These are phyloP conservation scores for Solanum neorickii DNA, from an alignment of 257 asterid species.

Conservation along the genomic window DNA sequence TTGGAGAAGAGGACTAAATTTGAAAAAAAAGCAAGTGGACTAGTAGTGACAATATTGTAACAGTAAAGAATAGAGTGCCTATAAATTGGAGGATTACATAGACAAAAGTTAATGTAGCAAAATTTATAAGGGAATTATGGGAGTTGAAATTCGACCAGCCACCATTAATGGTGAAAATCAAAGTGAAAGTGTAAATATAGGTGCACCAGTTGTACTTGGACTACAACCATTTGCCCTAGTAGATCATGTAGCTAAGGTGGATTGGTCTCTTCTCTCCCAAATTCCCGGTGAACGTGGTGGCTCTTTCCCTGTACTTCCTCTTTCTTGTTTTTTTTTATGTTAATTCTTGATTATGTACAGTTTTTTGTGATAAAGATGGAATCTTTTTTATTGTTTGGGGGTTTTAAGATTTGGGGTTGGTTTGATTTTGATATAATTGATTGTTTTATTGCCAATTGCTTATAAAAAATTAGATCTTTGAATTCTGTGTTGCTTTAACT, in stretches of 20 bases:
- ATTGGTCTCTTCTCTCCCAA: slow-evolving; percentile 74
- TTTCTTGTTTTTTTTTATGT: background rate
- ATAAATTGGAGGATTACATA: background rate
- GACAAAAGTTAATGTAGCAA: background rate
- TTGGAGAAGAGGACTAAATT: background rate
- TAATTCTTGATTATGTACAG: background rate
- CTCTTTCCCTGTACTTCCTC: slow-evolving; percentile 63
- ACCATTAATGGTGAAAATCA: background rate
- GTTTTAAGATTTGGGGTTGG: background rate
- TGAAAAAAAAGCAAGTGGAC: background rate
- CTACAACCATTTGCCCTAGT: slow-evolving; percentile 85
- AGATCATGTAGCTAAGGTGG: slow-evolving; percentile 84
- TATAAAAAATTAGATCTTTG: background rate
- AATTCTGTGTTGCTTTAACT: background rate
- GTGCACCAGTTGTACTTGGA: slow-evolving; percentile 65
- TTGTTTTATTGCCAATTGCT: background rate
- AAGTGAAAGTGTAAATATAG: background rate
- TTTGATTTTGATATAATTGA: background rate
- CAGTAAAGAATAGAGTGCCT: background rate
- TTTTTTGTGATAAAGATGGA: background rate
- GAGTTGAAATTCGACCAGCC: slow-evolving; percentile 40
- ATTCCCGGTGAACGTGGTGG: slow-evolving; percentile 93
- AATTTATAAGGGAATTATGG: slow-evolving; percentile 25
- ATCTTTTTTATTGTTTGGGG: background rate
- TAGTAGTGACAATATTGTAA: background rate